Conservation (phyloP, 2,329 filamentous ascomycete species). For the Xenoacremonium recifei region DNA sequence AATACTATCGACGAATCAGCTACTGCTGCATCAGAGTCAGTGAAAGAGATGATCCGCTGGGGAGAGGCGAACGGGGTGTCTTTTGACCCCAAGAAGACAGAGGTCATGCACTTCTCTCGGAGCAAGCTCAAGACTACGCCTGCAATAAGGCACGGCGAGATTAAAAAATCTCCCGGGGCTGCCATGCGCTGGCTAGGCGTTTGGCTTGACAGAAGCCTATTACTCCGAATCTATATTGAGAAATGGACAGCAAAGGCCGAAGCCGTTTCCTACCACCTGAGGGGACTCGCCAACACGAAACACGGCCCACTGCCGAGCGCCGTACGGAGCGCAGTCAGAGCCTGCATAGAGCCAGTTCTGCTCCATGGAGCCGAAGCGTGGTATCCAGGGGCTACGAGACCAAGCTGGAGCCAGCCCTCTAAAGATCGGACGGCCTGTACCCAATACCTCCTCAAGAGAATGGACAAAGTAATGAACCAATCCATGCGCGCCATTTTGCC, state of each 20-base stretch:
- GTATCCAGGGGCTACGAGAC: conserved; percentile 8
- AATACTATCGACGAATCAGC: conserved; percentile 11
- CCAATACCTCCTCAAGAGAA: conserved; percentile 8
- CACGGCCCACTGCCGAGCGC: conserved; percentile 6
- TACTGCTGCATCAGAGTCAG: conserved; percentile 4
- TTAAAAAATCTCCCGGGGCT: conserved; percentile 3
- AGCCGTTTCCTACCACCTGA: conserved; percentile 4
- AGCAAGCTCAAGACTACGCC: conserved; percentile 4
- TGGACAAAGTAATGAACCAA: conserved; percentile 5
- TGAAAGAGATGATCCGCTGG: conserved; percentile 11
- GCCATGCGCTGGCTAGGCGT: conserved; percentile 7
- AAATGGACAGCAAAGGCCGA: conserved; percentile 3
- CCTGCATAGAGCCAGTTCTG: conserved; percentile 11
- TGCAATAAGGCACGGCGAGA: conserved; percentile 1
- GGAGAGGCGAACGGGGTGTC: conserved; percentile 14
- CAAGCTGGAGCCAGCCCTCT: conserved; percentile 3
- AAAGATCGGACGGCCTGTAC: conserved; percentile 3
- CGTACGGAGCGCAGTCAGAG: conserved; percentile 6
- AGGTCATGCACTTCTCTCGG: conserved; percentile 19
- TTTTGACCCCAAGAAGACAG: conserved; percentile 19
- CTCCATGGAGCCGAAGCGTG: conserved; percentile 7
- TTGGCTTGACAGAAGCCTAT: conserved; percentile 7
- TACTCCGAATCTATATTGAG: conserved; percentile 4
- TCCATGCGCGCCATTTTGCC: conserved; percentile 8
- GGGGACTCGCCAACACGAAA: conserved; percentile 5